Evolutionary conservation across 1,284 basidiomycete species (phyloP), one percentile per base, ranked within the genome.

Genomic region (Pseudomicrostroma phylloplanum): DNA sequence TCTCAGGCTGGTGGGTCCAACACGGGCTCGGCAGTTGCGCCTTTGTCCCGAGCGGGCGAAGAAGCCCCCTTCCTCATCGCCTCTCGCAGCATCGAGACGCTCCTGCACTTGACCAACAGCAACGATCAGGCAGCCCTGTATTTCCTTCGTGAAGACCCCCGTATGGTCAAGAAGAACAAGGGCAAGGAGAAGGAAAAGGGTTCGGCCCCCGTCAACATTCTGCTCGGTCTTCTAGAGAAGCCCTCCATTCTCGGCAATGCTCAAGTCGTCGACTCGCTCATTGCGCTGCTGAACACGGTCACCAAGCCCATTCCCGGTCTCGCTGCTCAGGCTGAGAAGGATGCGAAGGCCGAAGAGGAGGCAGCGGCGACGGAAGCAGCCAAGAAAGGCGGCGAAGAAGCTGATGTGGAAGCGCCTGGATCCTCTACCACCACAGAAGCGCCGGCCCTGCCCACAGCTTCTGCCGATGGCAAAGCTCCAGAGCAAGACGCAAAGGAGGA

Each of bases 51-150:
- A 51, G 70, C 73, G 46, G 77, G 77, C n/a, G 76, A 76, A 30
- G 76, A 79, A 63, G 77, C 77, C 36, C 76, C 77, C 23, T 73
- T 72, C 65, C 65, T 79, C 62, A 77, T 79, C 25, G 77, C 77
- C 1, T 68, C 69, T 17, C 73, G 77, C 58, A 73, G 70, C 55
- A 68, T 79, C 55, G 77, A 77, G 56, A 72, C 70, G 36, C 62
- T 79, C 30, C 64, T 71, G 15, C 67, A 75, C 55, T 65, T 79
- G 46, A 71, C 74, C 0, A 58, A 62, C 17, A 63, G 63, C 46
- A 78, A 77, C 61, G 63, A 62, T 21, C 71, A 76, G 39, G 70
- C 70, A 40, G 72, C 76, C 1, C 58, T 68, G n/a, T 76, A 67
- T 66, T 79, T 78, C 63, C 59, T 79, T 61, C 67, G 70, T 30